These are phyloP conservation scores for Pythium graminicola DNA, from an alignment of 352 stramenopile genomes.

Conservation along the genomic window DNA sequence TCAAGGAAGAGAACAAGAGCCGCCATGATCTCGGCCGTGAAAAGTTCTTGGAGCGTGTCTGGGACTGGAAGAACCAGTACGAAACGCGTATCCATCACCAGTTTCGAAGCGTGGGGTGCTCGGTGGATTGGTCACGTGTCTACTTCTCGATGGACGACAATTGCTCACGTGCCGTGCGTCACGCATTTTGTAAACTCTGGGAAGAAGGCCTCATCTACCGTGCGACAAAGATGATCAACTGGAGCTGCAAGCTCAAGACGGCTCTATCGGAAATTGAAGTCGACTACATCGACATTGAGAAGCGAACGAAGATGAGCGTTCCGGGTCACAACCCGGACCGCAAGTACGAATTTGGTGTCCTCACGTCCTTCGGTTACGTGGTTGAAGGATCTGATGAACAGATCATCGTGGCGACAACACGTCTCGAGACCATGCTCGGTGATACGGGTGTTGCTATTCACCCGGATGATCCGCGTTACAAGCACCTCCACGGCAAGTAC, in stretches of 20 bases:
- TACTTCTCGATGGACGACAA: slow-evolving; percentile 99
- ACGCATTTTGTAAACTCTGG: slow-evolving; percentile 94
- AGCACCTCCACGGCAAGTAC: slow-evolving; percentile 97
- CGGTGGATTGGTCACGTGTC: slow-evolving; percentile 95
- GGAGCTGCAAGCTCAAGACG: slow-evolving; percentile 97
- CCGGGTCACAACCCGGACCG: slow-evolving; percentile 93
- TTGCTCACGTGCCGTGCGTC: slow-evolving; percentile 93
- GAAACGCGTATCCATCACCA: slow-evolving; percentile 82
- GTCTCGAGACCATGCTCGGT: slow-evolving; percentile 99
- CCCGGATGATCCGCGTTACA: slow-evolving; percentile 98
- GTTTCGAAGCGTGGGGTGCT: slow-evolving; percentile 90
- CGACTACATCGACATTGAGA: slow-evolving; percentile 98
- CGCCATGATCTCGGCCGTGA: slow-evolving; percentile 89
- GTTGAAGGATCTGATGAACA: slow-evolving; percentile 88
- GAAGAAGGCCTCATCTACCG: slow-evolving; percentile 96
- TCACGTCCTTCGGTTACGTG: slow-evolving; percentile 97
- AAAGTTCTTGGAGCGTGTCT: slow-evolving; percentile 92
- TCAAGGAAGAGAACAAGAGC: slow-evolving; percentile 76
- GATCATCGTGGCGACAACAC: slow-evolving; percentile 89
- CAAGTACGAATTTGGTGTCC: slow-evolving; percentile 98
- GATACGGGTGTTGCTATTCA: slow-evolving; percentile 98
- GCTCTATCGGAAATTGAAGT: slow-evolving; percentile 96
- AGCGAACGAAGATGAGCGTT: slow-evolving; percentile 92
- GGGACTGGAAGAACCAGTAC: slow-evolving; percentile 96
- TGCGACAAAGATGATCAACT: slow-evolving; percentile 98